These are phyloP conservation scores for Magnolia officinalis DNA, from an alignment of 164 flowering plant genomes.

Conservation along the genomic window DNA sequence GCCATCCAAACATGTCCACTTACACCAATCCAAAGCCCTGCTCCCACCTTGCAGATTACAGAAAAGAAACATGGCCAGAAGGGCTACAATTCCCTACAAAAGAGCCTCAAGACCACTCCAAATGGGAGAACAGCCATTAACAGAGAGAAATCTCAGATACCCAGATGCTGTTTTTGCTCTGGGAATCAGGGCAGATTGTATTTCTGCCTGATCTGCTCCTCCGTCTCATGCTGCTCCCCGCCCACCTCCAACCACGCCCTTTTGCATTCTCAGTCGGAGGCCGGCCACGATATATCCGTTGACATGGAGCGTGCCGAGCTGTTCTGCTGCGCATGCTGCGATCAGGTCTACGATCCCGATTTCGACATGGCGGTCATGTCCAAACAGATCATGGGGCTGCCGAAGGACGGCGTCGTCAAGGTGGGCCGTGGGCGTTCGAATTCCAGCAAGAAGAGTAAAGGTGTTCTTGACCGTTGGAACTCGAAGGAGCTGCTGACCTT, in stretches of 20 bases:
- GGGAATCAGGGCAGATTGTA: slow-evolving; percentile 55
- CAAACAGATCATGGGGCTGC: slow-evolving; percentile 40
- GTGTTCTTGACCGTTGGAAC: slow-evolving; percentile 29
- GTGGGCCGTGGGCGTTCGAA: slow-evolving; percentile 28
- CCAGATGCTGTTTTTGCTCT: slow-evolving; percentile 62
- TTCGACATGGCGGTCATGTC: slow-evolving; percentile 61
- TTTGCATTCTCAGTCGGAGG: slow-evolving; percentile 37
- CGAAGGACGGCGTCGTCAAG: slow-evolving; percentile 21
- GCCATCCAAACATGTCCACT: slow-evolving; percentile 23
- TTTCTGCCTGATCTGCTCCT: slow-evolving; percentile 68
- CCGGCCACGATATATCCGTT: slow-evolving; percentile 60
- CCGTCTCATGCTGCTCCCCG: slow-evolving; percentile 43
- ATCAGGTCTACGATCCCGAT: slow-evolving; percentile 89
- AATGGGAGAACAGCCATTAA: slow-evolving; percentile 41
- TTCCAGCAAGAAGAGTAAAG: slow-evolving; percentile 36
- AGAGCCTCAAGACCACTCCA: slow-evolving; percentile 43
- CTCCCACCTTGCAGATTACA: slow-evolving; percentile 66
- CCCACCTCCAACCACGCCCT: slow-evolving; percentile 47
- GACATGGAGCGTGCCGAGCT: slow-evolving; percentile 79
- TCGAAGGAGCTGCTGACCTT: slow-evolving; percentile 26
- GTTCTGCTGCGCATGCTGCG: slow-evolving; percentile 62
- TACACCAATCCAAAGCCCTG: slow-evolving; percentile 59
- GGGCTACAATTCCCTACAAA: slow-evolving; percentile 50
- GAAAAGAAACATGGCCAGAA: slow-evolving; percentile 49
- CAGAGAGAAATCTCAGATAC: slow-evolving; percentile 29